Evolutionary conservation across 1,284 basidiomycete species (phyloP).

Genomic region (Papiliotrema terrestris): DNA sequence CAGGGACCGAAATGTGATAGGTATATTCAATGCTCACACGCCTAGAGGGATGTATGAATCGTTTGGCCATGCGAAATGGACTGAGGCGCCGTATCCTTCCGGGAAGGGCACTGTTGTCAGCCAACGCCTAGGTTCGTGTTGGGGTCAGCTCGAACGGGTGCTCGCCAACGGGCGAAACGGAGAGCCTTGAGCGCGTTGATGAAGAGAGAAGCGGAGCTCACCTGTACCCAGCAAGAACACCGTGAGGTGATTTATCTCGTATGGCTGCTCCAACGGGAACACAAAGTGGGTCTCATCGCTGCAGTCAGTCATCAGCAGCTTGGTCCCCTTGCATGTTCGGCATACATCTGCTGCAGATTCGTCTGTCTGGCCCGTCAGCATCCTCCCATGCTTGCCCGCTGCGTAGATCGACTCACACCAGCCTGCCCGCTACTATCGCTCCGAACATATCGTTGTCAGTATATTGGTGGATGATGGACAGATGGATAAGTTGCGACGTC

Average conservation of each 20-base stretch:
- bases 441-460: conserved; percentile 39
- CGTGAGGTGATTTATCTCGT: conserved; percentile 80
- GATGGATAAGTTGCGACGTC: background rate
- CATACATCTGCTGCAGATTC: conserved; percentile 47
- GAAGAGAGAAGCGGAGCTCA: conserved; percentile 45
- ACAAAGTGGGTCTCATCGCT: conserved; percentile 74
- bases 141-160: too few relatives aligned
- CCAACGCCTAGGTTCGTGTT: background rate
- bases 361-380: conserved; percentile 36
- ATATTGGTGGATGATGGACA: background rate
- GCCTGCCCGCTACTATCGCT: conserved; percentile 47
- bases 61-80: conserved; percentile 86
- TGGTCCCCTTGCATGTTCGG: background rate
- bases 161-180: too few relatives aligned
- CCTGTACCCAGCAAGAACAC: conserved; percentile 81
- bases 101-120: conserved; percentile 67
- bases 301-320: background rate
- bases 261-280: conserved; percentile 72
- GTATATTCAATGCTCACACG: conserved; percentile 58
- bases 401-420: conserved; percentile 37
- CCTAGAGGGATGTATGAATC: conserved; percentile 84
- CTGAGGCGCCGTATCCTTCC: conserved; percentile 80
- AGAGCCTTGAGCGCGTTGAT: too few relatives aligned
- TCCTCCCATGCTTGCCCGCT: background rate
- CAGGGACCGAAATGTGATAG: background rate